Percentiles rank a stretch among this genome's conserved stretches.
These are phyloP conservation scores for Flammula alnicola DNA, from an alignment of 1,284 basidiomycete species.

Conservation along the genomic window DNA sequence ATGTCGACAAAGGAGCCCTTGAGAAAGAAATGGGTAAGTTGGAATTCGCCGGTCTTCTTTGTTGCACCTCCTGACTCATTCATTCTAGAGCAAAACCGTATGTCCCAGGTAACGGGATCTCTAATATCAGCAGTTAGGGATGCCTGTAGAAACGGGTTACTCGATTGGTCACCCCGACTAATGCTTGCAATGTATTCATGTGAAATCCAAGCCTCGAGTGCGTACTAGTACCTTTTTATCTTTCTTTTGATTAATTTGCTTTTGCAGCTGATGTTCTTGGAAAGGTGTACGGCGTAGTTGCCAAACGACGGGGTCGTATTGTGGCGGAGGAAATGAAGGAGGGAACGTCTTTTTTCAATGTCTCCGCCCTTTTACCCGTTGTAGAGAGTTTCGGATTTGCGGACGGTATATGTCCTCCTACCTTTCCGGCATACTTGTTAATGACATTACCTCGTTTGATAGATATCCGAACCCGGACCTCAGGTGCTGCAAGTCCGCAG, in stretches of 20 bases:
- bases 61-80: slow-evolving; percentile 13
- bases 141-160: slow-evolving; percentile 84
- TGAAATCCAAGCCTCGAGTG: slow-evolving; percentile 97
- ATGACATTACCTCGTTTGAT: slow-evolving; percentile 7
- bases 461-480: slow-evolving; percentile 97
- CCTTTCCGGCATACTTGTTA: background rate
- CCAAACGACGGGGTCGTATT: slow-evolving; percentile 89
- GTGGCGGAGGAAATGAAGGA: slow-evolving; percentile 99
- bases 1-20: slow-evolving; percentile 64
- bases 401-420: slow-evolving; percentile 62
- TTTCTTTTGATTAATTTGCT: slow-evolving; percentile 5
- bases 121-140: slow-evolving; percentile 91
- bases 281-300: slow-evolving; percentile 96
- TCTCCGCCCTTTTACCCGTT: slow-evolving; percentile 91
- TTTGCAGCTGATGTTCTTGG: slow-evolving; percentile 90
- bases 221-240: slow-evolving; percentile 35
- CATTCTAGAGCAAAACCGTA: slow-evolving; percentile 60
- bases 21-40: slow-evolving; percentile 67
- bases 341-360: slow-evolving; percentile 94
- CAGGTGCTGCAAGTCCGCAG: slow-evolving; percentile 96
- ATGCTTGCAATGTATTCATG: slow-evolving; percentile 99
- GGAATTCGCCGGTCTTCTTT: background rate
- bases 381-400: slow-evolving; percentile 98
- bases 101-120: slow-evolving; percentile 85
- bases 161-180: slow-evolving; percentile 98